Conservation (phyloP, 371 early-diverging fungal genomes). For the Actinomortierella ambigua region DNA sequence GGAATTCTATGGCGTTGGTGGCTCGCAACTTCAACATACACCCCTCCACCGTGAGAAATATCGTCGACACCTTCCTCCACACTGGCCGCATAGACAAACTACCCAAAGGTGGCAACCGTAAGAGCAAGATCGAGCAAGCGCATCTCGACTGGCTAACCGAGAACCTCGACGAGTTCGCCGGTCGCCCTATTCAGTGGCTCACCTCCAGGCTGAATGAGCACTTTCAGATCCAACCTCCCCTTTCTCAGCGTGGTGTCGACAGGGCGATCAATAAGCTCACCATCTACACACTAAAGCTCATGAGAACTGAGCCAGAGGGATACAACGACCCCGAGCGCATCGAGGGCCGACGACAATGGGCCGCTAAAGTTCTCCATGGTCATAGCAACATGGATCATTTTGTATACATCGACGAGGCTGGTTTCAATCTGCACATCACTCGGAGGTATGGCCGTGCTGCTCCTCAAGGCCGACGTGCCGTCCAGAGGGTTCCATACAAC, state of each 20-base stretch:
- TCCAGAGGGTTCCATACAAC: background rate
- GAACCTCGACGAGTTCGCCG: background rate
- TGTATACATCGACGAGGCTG: background rate
- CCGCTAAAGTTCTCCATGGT: background rate
- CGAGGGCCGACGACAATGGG: background rate
- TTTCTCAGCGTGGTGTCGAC: background rate
- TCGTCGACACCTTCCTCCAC: background rate
- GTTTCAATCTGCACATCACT: conserved; percentile 1
- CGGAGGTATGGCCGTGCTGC: background rate
- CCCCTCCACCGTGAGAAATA: background rate
- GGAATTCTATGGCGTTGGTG: background rate
- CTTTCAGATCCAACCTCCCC: conserved; percentile 1
- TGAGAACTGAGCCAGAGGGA: conserved; percentile 1
- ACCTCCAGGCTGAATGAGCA: background rate
- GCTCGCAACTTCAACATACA: background rate
- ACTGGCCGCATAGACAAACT: background rate
- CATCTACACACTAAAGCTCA: background rate
- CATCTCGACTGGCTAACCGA: background rate
- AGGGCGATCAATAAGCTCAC: conserved; percentile 1
- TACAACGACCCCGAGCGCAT: background rate
- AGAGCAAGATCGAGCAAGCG: background rate
- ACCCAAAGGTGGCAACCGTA: background rate
- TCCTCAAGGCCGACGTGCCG: conserved; percentile 1
- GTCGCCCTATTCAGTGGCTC: background rate
- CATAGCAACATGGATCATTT: background rate